These are phyloP conservation scores for Botryotinia globosa DNA, from an alignment of 2,329 filamentous ascomycete genomes.

Conservation along the genomic window DNA sequence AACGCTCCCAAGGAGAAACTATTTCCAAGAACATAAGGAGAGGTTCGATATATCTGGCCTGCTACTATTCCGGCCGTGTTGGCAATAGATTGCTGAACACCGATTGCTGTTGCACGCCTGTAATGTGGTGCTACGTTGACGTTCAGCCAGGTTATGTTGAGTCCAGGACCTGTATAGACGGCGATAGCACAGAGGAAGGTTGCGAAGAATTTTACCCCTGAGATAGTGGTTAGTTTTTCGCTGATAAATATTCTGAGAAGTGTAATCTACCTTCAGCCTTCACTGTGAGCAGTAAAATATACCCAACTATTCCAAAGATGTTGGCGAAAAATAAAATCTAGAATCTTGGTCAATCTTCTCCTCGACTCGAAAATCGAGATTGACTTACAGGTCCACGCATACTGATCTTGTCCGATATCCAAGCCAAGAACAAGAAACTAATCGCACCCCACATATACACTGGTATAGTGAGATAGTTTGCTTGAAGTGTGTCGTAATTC, in stretches of 20 bases:
- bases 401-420: constrained; percentile 44
- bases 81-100: constrained; percentile 46
- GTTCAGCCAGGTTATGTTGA: constrained; percentile 48
- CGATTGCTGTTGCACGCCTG: constrained; percentile 47
- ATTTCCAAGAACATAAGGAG: constrained; percentile 32
- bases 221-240: not conserved
- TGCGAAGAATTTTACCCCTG: constrained; percentile 45
- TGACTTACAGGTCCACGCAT: constrained; percentile 24
- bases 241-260: not conserved
- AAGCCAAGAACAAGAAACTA: constrained; percentile 46
- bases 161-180: constrained; percentile 48
- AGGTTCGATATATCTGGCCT: constrained; percentile 30
- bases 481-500: constrained; percentile 50
- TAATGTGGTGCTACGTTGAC: constrained; percentile 48
- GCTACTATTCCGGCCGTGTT: constrained; percentile 47
- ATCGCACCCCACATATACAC: constrained; percentile 52
- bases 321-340: constrained; percentile 41
- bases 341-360: constrained; percentile 1
- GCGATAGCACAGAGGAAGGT: constrained; percentile 49
- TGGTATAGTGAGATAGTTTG: constrained; percentile 54
- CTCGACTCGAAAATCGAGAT: not conserved
- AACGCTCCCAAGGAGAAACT: constrained; percentile 29
- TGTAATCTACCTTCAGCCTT: constrained; percentile 40
- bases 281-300: constrained; percentile 48
- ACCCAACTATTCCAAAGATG: constrained; percentile 48